Conservation (phyloP, 257 asterid species). For the Catharanthus roseus region DNA sequence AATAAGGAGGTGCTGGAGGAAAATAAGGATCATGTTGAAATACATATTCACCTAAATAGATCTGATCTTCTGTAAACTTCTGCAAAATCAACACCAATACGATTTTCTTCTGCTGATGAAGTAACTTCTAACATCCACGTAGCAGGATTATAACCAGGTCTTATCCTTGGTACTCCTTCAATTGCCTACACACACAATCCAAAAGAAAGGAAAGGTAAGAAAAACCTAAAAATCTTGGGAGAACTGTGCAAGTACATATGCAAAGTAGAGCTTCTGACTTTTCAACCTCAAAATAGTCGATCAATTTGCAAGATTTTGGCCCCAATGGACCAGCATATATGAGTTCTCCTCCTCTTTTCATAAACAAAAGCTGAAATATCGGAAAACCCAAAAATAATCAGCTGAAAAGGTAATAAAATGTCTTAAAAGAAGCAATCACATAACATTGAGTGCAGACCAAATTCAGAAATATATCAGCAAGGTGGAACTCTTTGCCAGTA, state of each 20-base stretch:
- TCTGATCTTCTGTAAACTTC: constrained; percentile 69
- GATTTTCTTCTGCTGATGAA: constrained; percentile 65
- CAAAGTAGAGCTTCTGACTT: not conserved
- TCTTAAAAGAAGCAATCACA: not conserved
- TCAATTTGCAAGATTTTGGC: constrained; percentile 66
- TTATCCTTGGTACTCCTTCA: constrained; percentile 71
- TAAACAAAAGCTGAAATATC: constrained; percentile 66
- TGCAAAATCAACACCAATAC: constrained; percentile 85
- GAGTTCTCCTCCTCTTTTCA: constrained; percentile 96
- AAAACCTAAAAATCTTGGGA: not conserved
- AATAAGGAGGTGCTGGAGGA: not conserved
- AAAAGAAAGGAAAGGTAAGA: not conserved
- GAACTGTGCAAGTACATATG: not conserved
- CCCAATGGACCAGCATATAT: constrained; percentile 94
- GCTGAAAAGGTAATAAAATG: constrained; percentile 13
- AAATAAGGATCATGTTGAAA: constrained; percentile 2
- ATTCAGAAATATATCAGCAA: not conserved
- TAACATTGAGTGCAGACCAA: not conserved
- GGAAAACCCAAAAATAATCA: constrained; percentile 19
- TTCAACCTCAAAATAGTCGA: constrained; percentile 82
- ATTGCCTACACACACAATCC: constrained; percentile 40
- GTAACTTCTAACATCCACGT: constrained; percentile 97
- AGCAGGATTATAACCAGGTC: constrained; percentile 84
- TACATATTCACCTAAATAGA: constrained; percentile 53
- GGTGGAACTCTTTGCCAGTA: not conserved